Percentiles rank a stretch among this genome's conserved stretches.
Evolutionary conservation across 2,329 filamentous ascomycete species (phyloP).

Genomic region (Xylariomycetidae sp.): DNA sequence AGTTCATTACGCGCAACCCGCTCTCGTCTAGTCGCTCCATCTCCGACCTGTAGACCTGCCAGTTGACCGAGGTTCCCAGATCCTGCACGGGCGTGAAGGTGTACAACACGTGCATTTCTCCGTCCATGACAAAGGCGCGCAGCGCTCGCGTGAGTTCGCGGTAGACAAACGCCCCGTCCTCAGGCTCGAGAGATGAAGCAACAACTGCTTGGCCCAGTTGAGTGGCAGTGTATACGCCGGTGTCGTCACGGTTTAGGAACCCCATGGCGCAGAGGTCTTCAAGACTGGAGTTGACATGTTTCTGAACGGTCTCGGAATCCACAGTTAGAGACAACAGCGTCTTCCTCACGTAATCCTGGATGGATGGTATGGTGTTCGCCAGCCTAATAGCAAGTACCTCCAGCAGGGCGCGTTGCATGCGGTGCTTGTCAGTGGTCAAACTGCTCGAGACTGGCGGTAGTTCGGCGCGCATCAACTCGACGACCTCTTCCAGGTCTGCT

Average conservation of each 20-base stretch:
- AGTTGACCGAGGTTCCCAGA: conserved; percentile 53
- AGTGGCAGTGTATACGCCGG: conserved; percentile 53
- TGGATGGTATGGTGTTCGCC: conserved; percentile 57
- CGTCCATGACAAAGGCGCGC: conserved; percentile 70
- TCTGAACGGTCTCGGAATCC: conserved; percentile 40
- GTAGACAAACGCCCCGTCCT: conserved; percentile 69
- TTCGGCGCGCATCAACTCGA: conserved; percentile 66
- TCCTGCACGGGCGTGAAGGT: conserved; percentile 68
- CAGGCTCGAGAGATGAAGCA: conserved; percentile 64
- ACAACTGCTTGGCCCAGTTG: conserved; percentile 65
- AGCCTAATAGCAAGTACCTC: conserved; percentile 65
- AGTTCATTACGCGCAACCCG: conserved; percentile 59
- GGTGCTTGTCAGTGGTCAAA: conserved; percentile 58
- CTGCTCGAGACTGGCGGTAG: conserved; percentile 65
- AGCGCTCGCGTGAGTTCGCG: conserved; percentile 62
- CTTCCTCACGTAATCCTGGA: conserved; percentile 62
- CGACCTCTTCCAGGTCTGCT: conserved; percentile 61
- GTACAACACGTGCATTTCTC: conserved; percentile 65
- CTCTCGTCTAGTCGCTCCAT: conserved; percentile 67
- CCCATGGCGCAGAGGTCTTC: conserved; percentile 48
- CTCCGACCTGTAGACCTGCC: conserved; percentile 66
- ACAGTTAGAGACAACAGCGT: conserved; percentile 60
- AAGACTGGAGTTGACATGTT: conserved; percentile 53
- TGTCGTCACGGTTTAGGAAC: conserved; percentile 46
- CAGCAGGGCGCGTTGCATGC: conserved; percentile 65